Conservation (phyloP, 1,139 yeast species). For the Taiozyma sp. region DNA sequence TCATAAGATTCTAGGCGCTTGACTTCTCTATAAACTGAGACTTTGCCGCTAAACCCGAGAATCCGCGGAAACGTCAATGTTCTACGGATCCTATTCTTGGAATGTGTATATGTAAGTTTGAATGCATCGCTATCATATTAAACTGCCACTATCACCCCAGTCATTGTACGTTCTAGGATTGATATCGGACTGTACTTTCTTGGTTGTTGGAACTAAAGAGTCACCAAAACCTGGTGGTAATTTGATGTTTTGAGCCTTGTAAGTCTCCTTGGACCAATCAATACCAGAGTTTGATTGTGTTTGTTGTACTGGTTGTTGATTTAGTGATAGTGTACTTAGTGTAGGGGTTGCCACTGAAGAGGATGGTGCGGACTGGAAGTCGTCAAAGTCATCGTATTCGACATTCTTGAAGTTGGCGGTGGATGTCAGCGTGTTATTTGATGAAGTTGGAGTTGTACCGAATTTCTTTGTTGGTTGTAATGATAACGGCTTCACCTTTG, state of each 20-base stretch:
- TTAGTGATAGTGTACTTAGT: background rate
- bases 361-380: constrained; percentile 14
- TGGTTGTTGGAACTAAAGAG: constrained; percentile 13
- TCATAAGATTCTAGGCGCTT: background rate
- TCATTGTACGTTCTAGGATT: background rate
- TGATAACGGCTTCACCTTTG: constrained; percentile 18
- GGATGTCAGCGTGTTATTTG: constrained; percentile 1
- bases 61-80: background rate
- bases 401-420: constrained; percentile 8
- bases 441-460: constrained; percentile 6
- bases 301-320: background rate
- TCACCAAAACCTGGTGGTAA: constrained; percentile 22
- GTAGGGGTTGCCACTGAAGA: background rate
- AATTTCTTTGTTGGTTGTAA: constrained; percentile 8
- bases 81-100: background rate
- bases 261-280: constrained; percentile 17
- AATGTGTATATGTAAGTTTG: background rate
- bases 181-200: background rate
- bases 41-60: background rate
- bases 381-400: constrained; percentile 27
- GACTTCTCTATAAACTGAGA: background rate
- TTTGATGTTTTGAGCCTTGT: constrained; percentile 10
- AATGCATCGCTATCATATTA: constrained; percentile 3
- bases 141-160: constrained; percentile 10
- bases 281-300: constrained; percentile 1